Base-by-base conservation (phyloP, 768 basidiomycete genomes). In the Naganishia vishniacii region DNA sequence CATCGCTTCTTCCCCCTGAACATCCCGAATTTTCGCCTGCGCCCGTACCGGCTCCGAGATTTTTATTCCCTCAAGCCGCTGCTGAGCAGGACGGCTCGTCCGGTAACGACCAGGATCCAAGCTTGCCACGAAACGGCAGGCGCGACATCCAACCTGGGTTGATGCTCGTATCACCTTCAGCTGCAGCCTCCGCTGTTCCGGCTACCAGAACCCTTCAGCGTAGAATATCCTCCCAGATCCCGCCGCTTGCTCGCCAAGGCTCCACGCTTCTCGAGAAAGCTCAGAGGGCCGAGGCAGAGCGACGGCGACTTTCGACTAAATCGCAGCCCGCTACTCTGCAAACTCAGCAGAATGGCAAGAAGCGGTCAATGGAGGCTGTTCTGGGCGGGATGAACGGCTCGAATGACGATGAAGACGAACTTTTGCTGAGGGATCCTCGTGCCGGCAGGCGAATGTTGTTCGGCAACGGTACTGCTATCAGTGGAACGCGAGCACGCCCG, bases 1-100 rank as follows among this genome's bases (percentile, higher is more conserved):
- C 53, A 31, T 58, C 51, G 29, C 40, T 42, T 9, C 53, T 64
- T 31, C 63, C 63, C 23, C 44, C 46, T 23, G 31, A 47, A 42
- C 63, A 64, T 59, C 63, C 63, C 34, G 63, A 64, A 15, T 64
- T 58, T 26, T 64, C 63, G 16, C 63, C 63, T 4, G 51, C 53
- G 2, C 63, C 63, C 13, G 53, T 51, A 25, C 63, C 63, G 16
- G 29, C 42, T n/a, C 63, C 63, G 3, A 48, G 63, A 13, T 11
- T 64, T 12, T 44, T 64, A 16, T 64, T 60, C 28, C 59, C 42
- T 13, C n/a, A 23, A 16, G 20, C 34, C 11, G 4, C 51, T 3
- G 16, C 9, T 28, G 51, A 34, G 11, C 11, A 56, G 9, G 53
- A 56, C 23, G 34, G 37, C 23, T 26, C 23, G 12, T 48, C 47